phyloP scores from a whole-genome alignment of 129 eudicot species.

The Flaveria brownii region DNA sequence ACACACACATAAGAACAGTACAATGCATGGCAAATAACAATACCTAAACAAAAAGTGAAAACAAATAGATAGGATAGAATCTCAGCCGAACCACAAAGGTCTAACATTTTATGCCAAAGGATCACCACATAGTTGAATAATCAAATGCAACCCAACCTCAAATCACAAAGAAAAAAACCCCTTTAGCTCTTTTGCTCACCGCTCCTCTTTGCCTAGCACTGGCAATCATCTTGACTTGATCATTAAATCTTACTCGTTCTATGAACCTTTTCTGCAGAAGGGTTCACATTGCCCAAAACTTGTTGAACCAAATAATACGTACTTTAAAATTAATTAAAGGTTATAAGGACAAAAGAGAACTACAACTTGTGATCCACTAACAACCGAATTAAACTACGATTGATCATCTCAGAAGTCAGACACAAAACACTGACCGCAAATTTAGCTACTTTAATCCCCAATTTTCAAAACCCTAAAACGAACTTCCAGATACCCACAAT shows the following conservation, averaged over 20 bases:
- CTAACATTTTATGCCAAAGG: slow-evolving; percentile 16
- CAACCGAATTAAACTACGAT: slow-evolving; percentile 1
- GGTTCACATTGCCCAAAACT: too few species aligned
- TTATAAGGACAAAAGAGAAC: not conserved
- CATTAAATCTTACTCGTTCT: too few species aligned
- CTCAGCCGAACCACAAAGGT: not conserved
- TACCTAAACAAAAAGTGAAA: slow-evolving; percentile 4
- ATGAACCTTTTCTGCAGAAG: too few species aligned
- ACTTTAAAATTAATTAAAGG: not conserved
- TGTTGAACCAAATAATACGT: too few species aligned
- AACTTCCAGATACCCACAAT: slow-evolving; percentile 17
- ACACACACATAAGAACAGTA: not conserved
- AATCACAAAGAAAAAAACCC: too few species aligned
- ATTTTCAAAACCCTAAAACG: slow-evolving; percentile 33
- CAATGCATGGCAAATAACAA: not conserved
- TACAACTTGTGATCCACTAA: slow-evolving; percentile 12
- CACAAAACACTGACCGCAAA: too few species aligned
- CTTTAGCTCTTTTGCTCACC: too few species aligned
- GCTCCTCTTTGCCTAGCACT: too few species aligned
- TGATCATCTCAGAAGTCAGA: not conserved
- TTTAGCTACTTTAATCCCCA: not conserved
- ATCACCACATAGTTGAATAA: not conserved
- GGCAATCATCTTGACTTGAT: too few species aligned
- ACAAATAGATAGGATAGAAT: not conserved
- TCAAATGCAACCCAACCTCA: too few species aligned